Conservation (phyloP, 164 flowering plant genomes). For the Santalum album region DNA sequence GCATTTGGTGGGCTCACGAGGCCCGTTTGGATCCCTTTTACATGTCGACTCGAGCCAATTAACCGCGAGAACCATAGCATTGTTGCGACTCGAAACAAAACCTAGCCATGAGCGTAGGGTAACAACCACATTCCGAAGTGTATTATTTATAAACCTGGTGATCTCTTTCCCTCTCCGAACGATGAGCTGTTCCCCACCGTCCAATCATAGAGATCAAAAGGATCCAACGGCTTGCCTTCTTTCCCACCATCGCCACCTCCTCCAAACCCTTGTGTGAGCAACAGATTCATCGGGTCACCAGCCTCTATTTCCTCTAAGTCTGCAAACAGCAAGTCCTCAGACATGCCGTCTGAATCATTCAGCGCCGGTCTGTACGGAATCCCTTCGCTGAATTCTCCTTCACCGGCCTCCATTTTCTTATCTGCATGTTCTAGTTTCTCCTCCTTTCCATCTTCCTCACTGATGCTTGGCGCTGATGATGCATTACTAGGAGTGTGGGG, state of each 20-base stretch:
- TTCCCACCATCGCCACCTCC: conserved; percentile 18
- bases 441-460: no score
- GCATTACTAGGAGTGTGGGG: conserved; percentile 9
- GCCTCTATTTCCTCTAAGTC: conserved; percentile 58
- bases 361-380: conserved; percentile 32
- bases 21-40: no score
- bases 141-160: conserved; percentile 33
- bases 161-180: conserved; percentile 23
- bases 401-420: conserved; percentile 21
- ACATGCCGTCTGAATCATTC: conserved; percentile 18
- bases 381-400: conserved; percentile 20
- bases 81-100: no score
- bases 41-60: no score
- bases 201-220: conserved; percentile 63
- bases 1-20: no score
- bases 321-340: conserved; percentile 58
- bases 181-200: conserved; percentile 23
- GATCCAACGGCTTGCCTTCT: conserved; percentile 34
- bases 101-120: no score
- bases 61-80: no score
- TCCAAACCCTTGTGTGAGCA: conserved; percentile 39
- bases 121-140: conserved; percentile 4
- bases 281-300: conserved; percentile 39
- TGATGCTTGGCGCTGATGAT: no score
- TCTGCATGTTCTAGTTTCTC: conserved; percentile 36